These are phyloP conservation scores for Backusella tarrabulga DNA, from an alignment of 192 early-diverging fungal genomes.

Conservation along the genomic window DNA sequence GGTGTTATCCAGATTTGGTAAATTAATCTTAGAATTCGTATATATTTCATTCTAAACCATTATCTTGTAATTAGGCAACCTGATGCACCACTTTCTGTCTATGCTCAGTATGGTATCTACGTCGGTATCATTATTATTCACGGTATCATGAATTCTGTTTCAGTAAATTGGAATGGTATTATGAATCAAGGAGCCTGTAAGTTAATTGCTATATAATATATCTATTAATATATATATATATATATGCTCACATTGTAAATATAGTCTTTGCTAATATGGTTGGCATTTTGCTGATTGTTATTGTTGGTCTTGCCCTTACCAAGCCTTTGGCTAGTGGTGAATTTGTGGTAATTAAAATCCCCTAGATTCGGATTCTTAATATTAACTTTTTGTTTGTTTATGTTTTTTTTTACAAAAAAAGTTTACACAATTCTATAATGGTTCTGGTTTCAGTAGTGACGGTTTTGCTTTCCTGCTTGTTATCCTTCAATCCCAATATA, in stretches of 20 bases:
- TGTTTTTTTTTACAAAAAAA: not conserved
- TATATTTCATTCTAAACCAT: not conserved
- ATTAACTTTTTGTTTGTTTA: not conserved
- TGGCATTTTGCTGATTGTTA: conserved; percentile 35
- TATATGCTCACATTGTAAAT: not conserved
- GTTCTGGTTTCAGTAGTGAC: conserved; percentile 44
- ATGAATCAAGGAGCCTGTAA: conserved; percentile 52
- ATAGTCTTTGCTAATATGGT: conserved; percentile 35
- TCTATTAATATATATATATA: not conserved
- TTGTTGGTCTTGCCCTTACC: conserved; percentile 30
- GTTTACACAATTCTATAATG: conserved; percentile 38
- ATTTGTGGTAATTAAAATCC: conserved; percentile 13
- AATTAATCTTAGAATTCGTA: not conserved
- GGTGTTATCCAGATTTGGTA: conserved; percentile 39
- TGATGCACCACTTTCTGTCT: conserved; percentile 30
- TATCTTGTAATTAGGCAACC: conserved; percentile 26
- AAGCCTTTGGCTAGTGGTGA: conserved; percentile 16
- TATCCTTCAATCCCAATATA: conserved; percentile 54
- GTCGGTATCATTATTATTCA: conserved; percentile 51
- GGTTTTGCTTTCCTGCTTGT: conserved; percentile 52
- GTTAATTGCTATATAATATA: not conserved
- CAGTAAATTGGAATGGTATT: conserved; percentile 41
- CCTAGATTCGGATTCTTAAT: not conserved
- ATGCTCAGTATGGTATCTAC: conserved; percentile 50
- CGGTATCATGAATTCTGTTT: conserved; percentile 50